Conservation (phyloP, 805 yeast genomes). For the Myxozyma udenii region DNA sequence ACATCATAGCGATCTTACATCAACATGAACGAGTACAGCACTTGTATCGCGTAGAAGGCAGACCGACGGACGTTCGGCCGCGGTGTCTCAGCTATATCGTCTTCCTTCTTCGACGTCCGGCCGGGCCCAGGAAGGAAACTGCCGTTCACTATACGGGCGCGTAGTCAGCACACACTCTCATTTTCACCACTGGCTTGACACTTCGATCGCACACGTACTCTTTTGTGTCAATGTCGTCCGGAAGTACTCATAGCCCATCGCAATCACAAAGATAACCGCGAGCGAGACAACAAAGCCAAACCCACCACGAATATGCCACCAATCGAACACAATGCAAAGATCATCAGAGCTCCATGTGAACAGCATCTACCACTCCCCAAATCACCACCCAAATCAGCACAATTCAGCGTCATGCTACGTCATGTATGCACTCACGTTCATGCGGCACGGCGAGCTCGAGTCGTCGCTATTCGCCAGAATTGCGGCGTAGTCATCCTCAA, state of each 20-base stretch:
- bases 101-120: neutral
- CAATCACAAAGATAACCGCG: constrained; percentile 46
- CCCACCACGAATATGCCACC: constrained; percentile 72
- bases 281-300: constrained; percentile 54
- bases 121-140: neutral
- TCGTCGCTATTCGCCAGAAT: neutral
- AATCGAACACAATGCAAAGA: constrained; percentile 66
- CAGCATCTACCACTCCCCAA: constrained; percentile 46
- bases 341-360: constrained; percentile 76
- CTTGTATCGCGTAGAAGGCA: constrained; percentile 58
- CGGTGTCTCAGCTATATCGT: neutral
- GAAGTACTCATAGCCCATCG: constrained; percentile 62
- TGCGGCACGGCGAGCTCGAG: constrained; percentile 6
- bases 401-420: neutral
- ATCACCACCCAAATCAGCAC: too few relatives aligned
- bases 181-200: too few relatives aligned
- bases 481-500: neutral
- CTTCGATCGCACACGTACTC: too few relatives aligned
- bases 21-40: constrained; percentile 57
- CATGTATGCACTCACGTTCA: constrained; percentile 8
- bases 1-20: constrained; percentile 33
- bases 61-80: neutral
- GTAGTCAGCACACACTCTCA: neutral
- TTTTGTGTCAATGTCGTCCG: constrained; percentile 34
- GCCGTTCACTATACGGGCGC: neutral